phyloP scores from a whole-genome alignment of 106 monocot species.

The Phalaenopsis aphrodite region DNA sequence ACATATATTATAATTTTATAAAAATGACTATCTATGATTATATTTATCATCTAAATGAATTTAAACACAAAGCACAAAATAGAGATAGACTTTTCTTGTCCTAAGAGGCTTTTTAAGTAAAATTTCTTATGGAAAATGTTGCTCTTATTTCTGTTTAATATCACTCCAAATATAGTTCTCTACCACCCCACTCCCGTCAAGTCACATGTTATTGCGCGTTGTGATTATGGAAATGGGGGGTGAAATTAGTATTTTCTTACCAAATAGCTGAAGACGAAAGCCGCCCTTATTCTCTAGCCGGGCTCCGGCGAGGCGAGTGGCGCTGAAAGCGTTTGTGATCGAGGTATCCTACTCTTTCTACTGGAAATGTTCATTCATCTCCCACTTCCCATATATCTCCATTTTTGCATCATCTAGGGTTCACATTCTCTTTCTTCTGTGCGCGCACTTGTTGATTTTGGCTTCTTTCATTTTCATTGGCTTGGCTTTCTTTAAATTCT shows the following conservation, averaged over 20 bases:
- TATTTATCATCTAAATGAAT: too few species aligned
- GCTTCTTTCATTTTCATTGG: background rate
- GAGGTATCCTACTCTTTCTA: background rate
- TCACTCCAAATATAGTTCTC: background rate
- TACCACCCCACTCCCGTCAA: background rate
- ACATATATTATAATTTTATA: too few species aligned
- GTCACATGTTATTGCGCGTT: background rate
- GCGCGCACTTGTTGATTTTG: background rate
- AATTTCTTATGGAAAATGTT: background rate
- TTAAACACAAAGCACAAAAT: too few species aligned
- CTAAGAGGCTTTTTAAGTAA: too few species aligned
- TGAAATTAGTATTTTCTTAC: background rate
- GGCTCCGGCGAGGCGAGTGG: background rate
- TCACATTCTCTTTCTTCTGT: background rate
- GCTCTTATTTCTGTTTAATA: background rate
- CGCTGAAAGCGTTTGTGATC: background rate
- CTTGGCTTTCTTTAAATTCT: background rate
- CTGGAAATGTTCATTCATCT: background rate
- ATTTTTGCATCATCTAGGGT: background rate
- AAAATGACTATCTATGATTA: too few species aligned
- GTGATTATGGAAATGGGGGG: background rate
- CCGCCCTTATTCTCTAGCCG: background rate
- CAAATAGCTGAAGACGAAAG: background rate
- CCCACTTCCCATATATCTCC: background rate
- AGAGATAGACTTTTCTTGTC: too few species aligned